These are phyloP conservation scores for Tremellales sp. DNA, from an alignment of 1,284 basidiomycete genomes.

Conservation along the genomic window DNA sequence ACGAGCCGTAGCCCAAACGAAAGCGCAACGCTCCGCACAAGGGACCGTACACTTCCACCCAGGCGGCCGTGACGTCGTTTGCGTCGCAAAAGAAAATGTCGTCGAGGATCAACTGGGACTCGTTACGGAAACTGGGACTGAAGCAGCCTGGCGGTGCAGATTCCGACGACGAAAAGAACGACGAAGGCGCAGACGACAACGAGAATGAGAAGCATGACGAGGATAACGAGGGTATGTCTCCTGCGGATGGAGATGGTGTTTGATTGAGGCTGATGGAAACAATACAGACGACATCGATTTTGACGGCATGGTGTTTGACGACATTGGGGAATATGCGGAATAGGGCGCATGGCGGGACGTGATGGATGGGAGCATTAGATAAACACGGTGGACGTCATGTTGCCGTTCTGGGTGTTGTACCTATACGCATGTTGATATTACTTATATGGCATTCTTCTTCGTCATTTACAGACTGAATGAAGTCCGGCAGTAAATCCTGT, in stretches of 20 bases:
- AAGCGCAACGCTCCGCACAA: constrained; percentile 23
- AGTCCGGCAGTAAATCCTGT: too few species aligned
- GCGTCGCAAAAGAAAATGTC: constrained; percentile 39
- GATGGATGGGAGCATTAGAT: too few species aligned
- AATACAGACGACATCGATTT: neutral
- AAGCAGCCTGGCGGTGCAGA: constrained; percentile 10
- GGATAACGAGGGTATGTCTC: constrained; percentile 2
- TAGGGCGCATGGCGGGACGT: too few species aligned
- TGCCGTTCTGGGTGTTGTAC: too few species aligned
- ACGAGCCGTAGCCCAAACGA: constrained; percentile 18
- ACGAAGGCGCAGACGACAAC: constrained; percentile 19
- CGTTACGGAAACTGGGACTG: constrained; percentile 24
- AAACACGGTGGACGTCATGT: too few species aligned
- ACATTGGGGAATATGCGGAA: constrained; percentile 1
- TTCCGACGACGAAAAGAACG: constrained; percentile 5
- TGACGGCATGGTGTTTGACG: neutral
- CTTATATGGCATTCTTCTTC: too few species aligned
- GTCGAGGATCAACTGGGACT: constrained; percentile 38
- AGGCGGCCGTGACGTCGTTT: constrained; percentile 35
- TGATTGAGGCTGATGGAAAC: neutral
- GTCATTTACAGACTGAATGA: too few species aligned
- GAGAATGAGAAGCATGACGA: constrained; percentile 18
- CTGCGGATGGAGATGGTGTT: neutral
- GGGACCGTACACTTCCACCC: constrained; percentile 30
- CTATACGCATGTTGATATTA: too few species aligned